Percentiles rank a stretch among this genome's conserved stretches.
These are phyloP conservation scores for Fraxinus dipetala DNA, from an alignment of 305 asterid species.

Conservation along the genomic window DNA sequence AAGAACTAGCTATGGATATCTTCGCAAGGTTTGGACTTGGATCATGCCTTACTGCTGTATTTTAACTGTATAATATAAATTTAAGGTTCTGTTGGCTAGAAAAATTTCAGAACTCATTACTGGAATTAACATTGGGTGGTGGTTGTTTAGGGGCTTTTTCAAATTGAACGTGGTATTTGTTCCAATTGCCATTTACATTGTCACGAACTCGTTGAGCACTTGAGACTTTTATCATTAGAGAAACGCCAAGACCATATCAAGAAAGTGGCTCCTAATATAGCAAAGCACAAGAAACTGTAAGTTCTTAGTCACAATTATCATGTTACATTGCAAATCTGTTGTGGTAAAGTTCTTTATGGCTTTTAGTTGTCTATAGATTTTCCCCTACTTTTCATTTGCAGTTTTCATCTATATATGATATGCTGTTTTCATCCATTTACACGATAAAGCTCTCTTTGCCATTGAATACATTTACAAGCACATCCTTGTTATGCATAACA, in stretches of 20 bases:
- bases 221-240: constrained; percentile 59
- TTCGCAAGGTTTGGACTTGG: constrained; percentile 66
- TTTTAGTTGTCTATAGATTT: neutral
- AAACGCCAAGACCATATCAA: constrained; percentile 57
- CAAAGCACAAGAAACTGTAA: constrained; percentile 54
- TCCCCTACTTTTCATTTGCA: neutral
- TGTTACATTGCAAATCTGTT: neutral
- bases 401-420: neutral
- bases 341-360: constrained; percentile 2
- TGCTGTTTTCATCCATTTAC: neutral
- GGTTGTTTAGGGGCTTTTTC: constrained; percentile 63
- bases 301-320: constrained; percentile 24
- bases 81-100: constrained; percentile 10
- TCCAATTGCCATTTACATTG: constrained; percentile 70
- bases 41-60: constrained; percentile 18
- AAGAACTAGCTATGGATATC: constrained; percentile 65
- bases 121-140: constrained; percentile 28
- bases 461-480: neutral
- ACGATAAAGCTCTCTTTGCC: neutral
- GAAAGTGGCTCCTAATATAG: constrained; percentile 70
- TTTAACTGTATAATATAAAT: constrained; percentile 15
- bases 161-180: constrained; percentile 86
- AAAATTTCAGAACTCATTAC: constrained; percentile 16
- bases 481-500: neutral
- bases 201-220: constrained; percentile 72